Base-by-base conservation (phyloP, 2,329 filamentous ascomycete genomes). In the Rhexocercosporidium sp. region DNA sequence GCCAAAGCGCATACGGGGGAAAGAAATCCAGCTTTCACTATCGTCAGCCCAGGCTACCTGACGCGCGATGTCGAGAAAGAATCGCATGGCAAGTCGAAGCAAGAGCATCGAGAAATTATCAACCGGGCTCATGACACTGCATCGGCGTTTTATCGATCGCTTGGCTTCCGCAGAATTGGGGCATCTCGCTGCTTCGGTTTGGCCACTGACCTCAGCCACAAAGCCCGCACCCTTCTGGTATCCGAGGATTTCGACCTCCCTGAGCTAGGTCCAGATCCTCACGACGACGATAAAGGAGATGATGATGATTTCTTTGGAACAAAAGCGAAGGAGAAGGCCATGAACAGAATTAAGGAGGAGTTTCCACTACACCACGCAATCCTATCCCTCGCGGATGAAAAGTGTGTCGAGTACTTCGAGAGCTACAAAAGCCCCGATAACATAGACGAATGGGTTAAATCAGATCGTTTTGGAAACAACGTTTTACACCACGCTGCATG, bases 111-210 rank as follows among this genome's bases (percentile, higher is more conserved):
- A 31, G 56, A 53, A 47, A 59, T 74, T 68, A 57, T 57, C 34
- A 31, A 65, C 16, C 49, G 57, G 49, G 60, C 67, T 65, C 18
- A 62, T n/a, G 62, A 72, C 64, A 60, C 59, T 54, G 68, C 73
- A 27, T 59, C 66, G 25, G 66, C 59, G 34, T 78, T 78, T 56
- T 76, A 68, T 56, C 70, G 72, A 27, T 69, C 74, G 18, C 44
- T 78, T 39, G 77, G 77, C 9, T 79, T 78, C 67, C 75, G 77
- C 59, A 71, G 77, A 53, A 72, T 80, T 53, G 78, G 78, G 11
- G 73, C 71, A 27, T 77, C 77, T 2, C 49, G 44, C n/a, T 78
- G 71, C 67, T 77, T 78, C 46, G 76, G 75, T 41, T 70, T 76
- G 51, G 69, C 76, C 47, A 63, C 68, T 18, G 67, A 77, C 46